Base-by-base conservation (phyloP, 2,329 filamentous ascomycete genomes). In the Epicoccum sorghinum region DNA sequence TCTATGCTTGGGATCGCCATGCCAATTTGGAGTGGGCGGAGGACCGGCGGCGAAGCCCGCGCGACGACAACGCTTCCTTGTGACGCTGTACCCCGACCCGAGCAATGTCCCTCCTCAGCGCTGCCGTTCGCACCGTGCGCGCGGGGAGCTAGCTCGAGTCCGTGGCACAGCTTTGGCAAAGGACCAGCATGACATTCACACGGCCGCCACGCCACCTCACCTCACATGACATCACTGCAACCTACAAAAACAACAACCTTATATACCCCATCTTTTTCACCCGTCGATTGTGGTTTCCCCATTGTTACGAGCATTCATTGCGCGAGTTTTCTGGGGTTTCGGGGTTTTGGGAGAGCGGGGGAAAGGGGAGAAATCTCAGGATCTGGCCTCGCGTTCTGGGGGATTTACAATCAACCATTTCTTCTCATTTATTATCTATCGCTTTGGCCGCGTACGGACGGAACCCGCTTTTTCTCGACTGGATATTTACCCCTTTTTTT, bases 181-280 rank as follows among this genome's bases (percentile, higher is more conserved):
- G 18, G 18, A 18, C 18, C 18, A 18, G 18, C 18, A 18, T 18
- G 18, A 18, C 18, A 18, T 18, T 18, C 18, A 18, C 18, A 42
- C 30, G 13, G 40, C 35, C 32, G 33, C 27, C 3, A 42, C n/a
- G 3, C 6, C n/a, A 30, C 13, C 6, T 29, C 36, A 29, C n/a
- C 36, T 27, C 48, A 40, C 29, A 9, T 14, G 39, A 6, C 14
- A 7, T 29, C 27, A 45, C 40, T 14, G 27, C 27, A 29, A 40
- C 18, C 32, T 30, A 44, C 32, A 54, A 67, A 66, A 65, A 53
- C 53, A 18, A 18, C 18, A 18, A 18, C 48, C 58, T 62, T 57
- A 64, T 67, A 67, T 67, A 67, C 65, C 65, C 65, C 62, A 52
- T 63, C 47, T 55, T 59, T 59, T 57, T 55, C 49, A 41, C 56